Percentiles rank a stretch among this genome's conserved stretches.
Conservation (phyloP, 176 grass and related monocot species). For the Urochloa ruziziensis region DNA sequence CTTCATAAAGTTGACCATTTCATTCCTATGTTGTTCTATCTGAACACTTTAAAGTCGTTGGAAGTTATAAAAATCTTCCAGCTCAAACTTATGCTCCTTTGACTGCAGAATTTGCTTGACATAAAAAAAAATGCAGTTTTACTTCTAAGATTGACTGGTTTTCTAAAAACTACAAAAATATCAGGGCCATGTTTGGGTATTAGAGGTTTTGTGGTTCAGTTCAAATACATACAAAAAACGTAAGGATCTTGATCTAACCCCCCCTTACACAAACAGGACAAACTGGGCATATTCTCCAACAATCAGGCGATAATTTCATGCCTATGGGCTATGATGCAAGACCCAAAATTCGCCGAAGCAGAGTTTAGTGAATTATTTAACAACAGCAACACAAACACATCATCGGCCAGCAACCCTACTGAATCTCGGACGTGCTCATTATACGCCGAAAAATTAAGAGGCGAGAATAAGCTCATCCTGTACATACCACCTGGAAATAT, state of each 20-base stretch:
- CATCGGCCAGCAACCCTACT: not conserved
- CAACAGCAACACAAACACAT: not conserved
- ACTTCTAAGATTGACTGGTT: not conserved
- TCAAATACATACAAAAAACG: not conserved
- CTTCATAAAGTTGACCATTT: not conserved
- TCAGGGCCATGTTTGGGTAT: not conserved
- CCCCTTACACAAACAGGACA: not conserved
- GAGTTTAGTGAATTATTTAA: not conserved
- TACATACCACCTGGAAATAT: not conserved
- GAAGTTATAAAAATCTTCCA: not conserved
- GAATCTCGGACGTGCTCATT: not conserved
- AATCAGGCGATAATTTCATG: not conserved
- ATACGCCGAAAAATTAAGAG: not conserved
- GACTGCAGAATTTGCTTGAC: not conserved
- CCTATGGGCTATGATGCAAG: not conserved
- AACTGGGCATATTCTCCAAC: not conserved
- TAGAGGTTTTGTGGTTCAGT: not conserved
- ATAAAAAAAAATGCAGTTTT: not conserved
- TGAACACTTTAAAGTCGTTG: not conserved
- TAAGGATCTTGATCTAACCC: not conserved
- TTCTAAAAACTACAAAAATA: not conserved
- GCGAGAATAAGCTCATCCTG: not conserved
- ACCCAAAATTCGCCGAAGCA: not conserved
- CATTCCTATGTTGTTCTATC: not conserved
- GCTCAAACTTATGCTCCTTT: not conserved